phyloP scores from a whole-genome alignment of 2,329 filamentous ascomycete genomes.

The Pyrenophora graminea region DNA sequence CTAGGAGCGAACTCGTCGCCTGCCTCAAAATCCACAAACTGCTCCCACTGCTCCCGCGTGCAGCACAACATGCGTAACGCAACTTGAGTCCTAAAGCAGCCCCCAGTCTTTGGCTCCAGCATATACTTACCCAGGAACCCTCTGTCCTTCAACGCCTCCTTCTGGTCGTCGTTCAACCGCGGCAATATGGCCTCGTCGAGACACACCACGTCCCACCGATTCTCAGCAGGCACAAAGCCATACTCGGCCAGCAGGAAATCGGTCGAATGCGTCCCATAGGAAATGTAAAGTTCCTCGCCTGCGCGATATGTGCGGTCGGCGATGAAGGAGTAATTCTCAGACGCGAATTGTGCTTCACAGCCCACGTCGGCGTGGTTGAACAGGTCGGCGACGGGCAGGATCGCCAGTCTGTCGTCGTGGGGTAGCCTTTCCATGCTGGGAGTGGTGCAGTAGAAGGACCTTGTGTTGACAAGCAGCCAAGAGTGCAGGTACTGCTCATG shows the following conservation, averaged over 20 bases:
- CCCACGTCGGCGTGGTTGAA: constrained; percentile 62
- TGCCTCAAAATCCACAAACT: too few relatives aligned
- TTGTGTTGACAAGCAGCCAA: constrained; percentile 65
- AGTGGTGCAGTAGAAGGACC: constrained; percentile 63
- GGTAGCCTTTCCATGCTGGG: constrained; percentile 31
- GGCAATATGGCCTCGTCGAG: constrained; percentile 51
- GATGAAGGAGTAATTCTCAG: constrained; percentile 59
- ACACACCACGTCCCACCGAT: constrained; percentile 47
- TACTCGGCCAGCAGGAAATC: constrained; percentile 75
- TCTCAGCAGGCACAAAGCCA: constrained; percentile 50
- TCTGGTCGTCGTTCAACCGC: constrained; percentile 37
- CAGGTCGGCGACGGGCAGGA: constrained; percentile 74
- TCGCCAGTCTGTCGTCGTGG: constrained; percentile 64
- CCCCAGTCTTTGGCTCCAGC: constrained; percentile 5
- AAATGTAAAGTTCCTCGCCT: constrained; percentile 70
- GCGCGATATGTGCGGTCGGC: constrained; percentile 56
- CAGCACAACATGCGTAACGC: too few relatives aligned
- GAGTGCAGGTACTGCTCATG: constrained; percentile 57
- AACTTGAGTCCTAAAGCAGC: too few relatives aligned
- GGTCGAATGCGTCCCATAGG: constrained; percentile 72
- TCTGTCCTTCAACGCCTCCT: constrained; percentile 47
- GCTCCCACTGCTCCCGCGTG: too few relatives aligned
- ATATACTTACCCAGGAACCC: constrained; percentile 48
- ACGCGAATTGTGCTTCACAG: constrained; percentile 59
- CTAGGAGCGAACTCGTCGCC: too few relatives aligned